Evolutionary conservation across 345 rosid genomes (phyloP), one percentile per base, ranked within the genome.

Genomic region (Citrus inodora): DNA sequence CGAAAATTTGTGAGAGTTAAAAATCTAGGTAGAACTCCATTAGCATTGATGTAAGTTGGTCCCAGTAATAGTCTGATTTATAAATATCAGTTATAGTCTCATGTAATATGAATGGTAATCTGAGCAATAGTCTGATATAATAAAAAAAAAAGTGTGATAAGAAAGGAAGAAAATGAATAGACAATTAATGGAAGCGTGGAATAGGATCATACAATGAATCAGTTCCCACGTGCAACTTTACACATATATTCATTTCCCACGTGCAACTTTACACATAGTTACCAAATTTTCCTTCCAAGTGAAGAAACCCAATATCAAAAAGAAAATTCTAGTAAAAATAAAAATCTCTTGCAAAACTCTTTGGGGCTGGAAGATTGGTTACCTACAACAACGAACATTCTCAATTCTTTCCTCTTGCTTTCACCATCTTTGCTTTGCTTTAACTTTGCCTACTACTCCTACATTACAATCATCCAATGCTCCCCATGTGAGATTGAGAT

Each of bases 261-360:
- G 17, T 77, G 76, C 79, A 63, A 67, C 58, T 77, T 80, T 69
- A 80, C 70, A 56, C 7, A 32, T 74, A 76, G 70, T 68, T 33
- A 76, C 33, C 66, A 66, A 13, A n/a, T 9, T 66, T 78, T 78
- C 38, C 76, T 84, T 84, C 76, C 65, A 62, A 75, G 28, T 22
- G 72, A 78, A 78, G 84, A 46, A 84, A 78, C 0, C 71, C 64
- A 61, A 76, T 71, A 75, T 61, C 30, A 81, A 71, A 66, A 46
- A 4, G 14, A 2, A 30, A 30, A 17, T 64, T 64, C 4, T 63
- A 4, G 14, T 28, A 63, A 62, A 64, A 64, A 64, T 5, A 30
- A 9, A 32, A 65, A 65, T 16, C 24, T 17, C n/a, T 42, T 60
- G 71, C 46, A 58, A 79, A 80, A 79, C 79, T 73, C 73, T 22